Conservation (phyloP, 2,329 filamentous ascomycete genomes). For the Ceratocystis cubensis region DNA sequence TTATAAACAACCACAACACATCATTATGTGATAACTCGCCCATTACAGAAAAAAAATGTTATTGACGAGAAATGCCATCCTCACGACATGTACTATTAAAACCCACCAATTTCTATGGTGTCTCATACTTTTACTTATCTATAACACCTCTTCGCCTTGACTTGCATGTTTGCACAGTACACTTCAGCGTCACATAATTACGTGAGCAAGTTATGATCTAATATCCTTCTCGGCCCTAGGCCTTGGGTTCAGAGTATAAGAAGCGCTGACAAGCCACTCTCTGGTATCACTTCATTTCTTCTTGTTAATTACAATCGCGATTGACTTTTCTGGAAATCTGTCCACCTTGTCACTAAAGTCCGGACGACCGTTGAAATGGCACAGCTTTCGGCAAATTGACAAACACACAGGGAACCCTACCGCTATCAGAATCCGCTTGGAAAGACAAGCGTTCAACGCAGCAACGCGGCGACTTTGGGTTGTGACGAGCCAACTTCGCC, state of each 20-base stretch:
- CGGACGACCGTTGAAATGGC: no score
- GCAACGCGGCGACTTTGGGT: background rate
- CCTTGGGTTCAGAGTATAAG: background rate
- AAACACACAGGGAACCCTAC: no score
- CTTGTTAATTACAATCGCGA: background rate
- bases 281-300: background rate
- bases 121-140: no score
- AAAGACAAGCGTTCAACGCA: background rate
- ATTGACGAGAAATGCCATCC: no score
- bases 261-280: background rate
- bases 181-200: background rate
- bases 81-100: no score
- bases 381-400: no score
- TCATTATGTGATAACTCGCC: no score
- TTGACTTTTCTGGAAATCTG: background rate
- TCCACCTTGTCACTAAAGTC: no score
- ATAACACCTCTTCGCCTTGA: background rate
- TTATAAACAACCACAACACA: no score
- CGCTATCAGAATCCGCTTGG: no score
- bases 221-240: slow-evolving; percentile 17
- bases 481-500: background rate
- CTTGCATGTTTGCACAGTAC: background rate
- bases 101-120: no score
- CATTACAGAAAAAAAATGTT: no score
- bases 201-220: slow-evolving; percentile 19